These are phyloP conservation scores for Cordia subcordata DNA, from an alignment of 257 asterid genomes.

Conservation along the genomic window DNA sequence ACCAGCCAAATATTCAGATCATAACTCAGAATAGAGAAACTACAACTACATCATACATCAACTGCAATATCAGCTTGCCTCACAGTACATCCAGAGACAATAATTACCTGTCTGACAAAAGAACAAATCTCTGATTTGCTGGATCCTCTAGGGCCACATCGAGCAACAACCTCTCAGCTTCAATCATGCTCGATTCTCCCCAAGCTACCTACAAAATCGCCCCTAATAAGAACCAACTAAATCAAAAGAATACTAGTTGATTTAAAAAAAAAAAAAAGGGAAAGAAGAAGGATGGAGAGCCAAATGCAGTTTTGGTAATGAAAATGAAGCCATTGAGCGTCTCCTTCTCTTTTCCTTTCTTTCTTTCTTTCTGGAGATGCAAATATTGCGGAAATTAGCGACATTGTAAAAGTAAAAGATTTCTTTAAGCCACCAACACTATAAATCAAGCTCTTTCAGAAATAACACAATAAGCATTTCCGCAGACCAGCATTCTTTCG, in stretches of 20 bases:
- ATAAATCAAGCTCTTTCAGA: no score
- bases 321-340: not conserved
- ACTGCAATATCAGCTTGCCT: no score
- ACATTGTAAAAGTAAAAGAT: not conserved
- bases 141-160: slow-evolving; percentile 83
- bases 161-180: slow-evolving; percentile 88
- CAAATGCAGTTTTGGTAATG: not conserved
- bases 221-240: slow-evolving; percentile 5
- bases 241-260: not conserved
- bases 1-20: no score
- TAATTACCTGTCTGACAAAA: slow-evolving; percentile 86
- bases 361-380: no score
- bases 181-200: slow-evolving; percentile 98
- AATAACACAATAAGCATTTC: no score
- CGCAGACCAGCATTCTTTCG: no score
- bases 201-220: slow-evolving; percentile 76
- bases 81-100: not conserved
- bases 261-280: not conserved
- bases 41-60: not conserved
- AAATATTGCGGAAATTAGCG: not conserved
- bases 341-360: no score
- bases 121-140: slow-evolving; percentile 89
- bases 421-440: no score
- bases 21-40: no score
- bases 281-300: not conserved